Base-by-base conservation (phyloP, 2,329 filamentous ascomycete genomes). In the Chaetomium sp. region DNA sequence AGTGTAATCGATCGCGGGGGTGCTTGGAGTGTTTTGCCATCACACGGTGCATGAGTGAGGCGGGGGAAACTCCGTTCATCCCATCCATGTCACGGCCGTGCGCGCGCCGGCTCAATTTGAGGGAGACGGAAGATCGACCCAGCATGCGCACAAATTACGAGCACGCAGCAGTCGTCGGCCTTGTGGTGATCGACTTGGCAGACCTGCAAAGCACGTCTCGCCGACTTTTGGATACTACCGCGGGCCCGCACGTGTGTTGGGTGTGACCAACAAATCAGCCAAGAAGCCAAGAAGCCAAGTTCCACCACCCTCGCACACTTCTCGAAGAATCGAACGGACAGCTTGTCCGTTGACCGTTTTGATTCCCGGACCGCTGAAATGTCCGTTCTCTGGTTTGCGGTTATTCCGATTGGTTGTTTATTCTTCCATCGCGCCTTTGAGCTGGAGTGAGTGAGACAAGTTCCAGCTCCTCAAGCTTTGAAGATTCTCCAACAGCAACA, bases 91-190 rank as follows among this genome's bases (percentile, higher is more conserved):
- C 36, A 40, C 9, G 45, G 36, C 48, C 52, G 27, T 46, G 46
- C 52, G 37, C 38, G 46, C 33, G 19, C 42, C 51, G 33, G 42
- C 32, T 52, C 44, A 55, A 48, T 42, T 55, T 6, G 57, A 41
- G 44, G 27, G 32, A 37, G 32, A 37, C 52, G 45, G 37, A 53
- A 56, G 57, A 59, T 59, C 53, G 53, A 33, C 56, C 55, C 49
- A 55, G 47, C 45, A 53, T 38, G 53, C 55, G 53, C 58, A 57
- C 54, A 58, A 53, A 55, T 60, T 56, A 44, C 41, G 46, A 49
- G 36, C 41, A 34, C 38, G 40, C 46, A 36, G 38, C 36, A 27
- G 19, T 27, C 19, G 19, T 27, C 19, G 41, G 45, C 52, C 52
- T 27, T 47, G 44, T 9, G 36, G 34, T 51, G 46, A 36, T 50